Evolutionary conservation across 2,329 filamentous ascomycete genomes (phyloP), one percentile per base, ranked within the genome.

Genomic region (Phaeoacremonium minimum): DNA sequence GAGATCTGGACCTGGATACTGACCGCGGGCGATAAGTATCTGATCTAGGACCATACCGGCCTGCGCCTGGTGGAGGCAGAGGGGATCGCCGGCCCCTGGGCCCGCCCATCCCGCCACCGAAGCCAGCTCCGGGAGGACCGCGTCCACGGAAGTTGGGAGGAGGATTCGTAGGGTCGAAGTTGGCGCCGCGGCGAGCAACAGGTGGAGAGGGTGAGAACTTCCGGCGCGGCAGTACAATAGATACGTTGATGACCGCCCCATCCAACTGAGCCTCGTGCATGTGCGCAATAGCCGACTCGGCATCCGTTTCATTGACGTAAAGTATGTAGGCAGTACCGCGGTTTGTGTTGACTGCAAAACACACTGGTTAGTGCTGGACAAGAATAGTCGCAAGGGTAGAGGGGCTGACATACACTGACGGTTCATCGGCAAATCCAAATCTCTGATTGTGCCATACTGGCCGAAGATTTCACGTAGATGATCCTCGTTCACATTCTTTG

Each of bases 211-310:
- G 80, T 6, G 87, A 90, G 52, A 95, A 87, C 49, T 88, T 87
- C 51, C 85, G 81, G 33, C 85, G 79, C 1, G 88, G 88, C 22
- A 95, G 71, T 17, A 95, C 87, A 47, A 96, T 93, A 30, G 87
- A 93, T 33, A 96, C 90, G 52, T 84, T 85, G 53, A 96, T 82
- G 28, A 80, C 72, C 15, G 83, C 79, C 35, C 89, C 89, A 59
- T 96, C 90, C 18, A 95, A 67, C 55, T 95, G 87, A n/a, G 87
- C 88, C 65, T 98, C 93, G 61, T 98, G 93, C 93, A 98, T 97
- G 57, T 95, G 87, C 14, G 90, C 80, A 49, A 96, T 94, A 18
- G 93, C 93, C 12, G 80, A 73, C 62, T 96, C 88, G 16, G 93
- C 91, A 45, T 91, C 85, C 33, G 77, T 71, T 46, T 89, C 78